These are phyloP conservation scores for Dactylellina parvicollis DNA, from an alignment of 2,329 filamentous ascomycete genomes.

Conservation along the genomic window DNA sequence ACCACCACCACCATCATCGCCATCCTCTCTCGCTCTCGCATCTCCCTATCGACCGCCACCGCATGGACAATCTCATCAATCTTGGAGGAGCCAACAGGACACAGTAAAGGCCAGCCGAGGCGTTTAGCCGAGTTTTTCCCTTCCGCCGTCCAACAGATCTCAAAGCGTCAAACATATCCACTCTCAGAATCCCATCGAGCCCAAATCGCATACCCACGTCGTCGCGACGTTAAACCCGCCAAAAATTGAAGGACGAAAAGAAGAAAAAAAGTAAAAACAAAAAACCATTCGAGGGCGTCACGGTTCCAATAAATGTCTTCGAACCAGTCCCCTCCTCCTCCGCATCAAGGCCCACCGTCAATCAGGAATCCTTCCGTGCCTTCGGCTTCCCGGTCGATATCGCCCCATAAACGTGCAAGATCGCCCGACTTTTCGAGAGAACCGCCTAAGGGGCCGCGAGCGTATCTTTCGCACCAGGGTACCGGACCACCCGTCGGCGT, in stretches of 20 bases:
- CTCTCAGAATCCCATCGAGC: not conserved
- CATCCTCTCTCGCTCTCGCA: conserved; percentile 4
- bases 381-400: conserved; percentile 42
- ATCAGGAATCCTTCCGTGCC: conserved; percentile 31
- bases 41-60: not conserved
- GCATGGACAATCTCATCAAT: too few species aligned
- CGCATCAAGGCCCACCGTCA: conserved; percentile 33
- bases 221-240: conserved; percentile 33
- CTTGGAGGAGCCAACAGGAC: conserved; percentile 39
- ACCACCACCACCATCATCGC: not conserved
- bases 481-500: conserved; percentile 29
- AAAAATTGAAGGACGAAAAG: not conserved
- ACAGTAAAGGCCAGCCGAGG: conserved; percentile 40
- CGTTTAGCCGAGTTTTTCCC: conserved; percentile 38
- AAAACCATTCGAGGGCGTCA: too few species aligned
- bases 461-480: conserved; percentile 46
- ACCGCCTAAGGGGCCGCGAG: conserved; percentile 46
- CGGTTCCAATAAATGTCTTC: conserved; percentile 50
- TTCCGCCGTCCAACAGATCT: conserved; percentile 16
- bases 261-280: too few species aligned
- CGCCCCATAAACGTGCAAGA: conserved; percentile 35
- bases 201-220: conserved; percentile 2
- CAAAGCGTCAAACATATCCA: conserved; percentile 3
- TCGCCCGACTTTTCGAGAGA: conserved; percentile 46
- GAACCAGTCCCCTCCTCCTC: conserved; percentile 39